Conservation (phyloP, 768 basidiomycete genomes). For the Rhizopogon vinicolor region DNA sequence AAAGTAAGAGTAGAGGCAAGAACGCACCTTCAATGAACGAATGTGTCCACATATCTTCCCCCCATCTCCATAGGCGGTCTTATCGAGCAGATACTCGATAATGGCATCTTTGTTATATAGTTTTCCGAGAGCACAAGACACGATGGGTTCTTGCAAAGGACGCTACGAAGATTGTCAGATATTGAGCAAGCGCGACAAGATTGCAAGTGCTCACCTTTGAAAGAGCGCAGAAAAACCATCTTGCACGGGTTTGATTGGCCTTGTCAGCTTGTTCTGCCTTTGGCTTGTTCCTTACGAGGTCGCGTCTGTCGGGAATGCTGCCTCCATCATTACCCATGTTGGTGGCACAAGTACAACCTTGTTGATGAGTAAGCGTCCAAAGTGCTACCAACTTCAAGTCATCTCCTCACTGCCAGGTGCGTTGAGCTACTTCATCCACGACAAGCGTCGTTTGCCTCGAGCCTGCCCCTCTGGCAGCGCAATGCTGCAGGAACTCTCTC, state of each 20-base stretch:
- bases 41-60: conserved; percentile 92
- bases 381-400: too few relatives aligned
- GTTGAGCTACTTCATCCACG: too few relatives aligned
- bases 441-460: too few relatives aligned
- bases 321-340: conserved; percentile 87
- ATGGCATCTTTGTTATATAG: conserved; percentile 96
- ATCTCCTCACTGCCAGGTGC: too few relatives aligned
- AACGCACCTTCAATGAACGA: conserved; percentile 77
- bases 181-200: neutral
- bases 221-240: conserved; percentile 92
- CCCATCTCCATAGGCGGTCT: conserved; percentile 83
- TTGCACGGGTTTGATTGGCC: conserved; percentile 81
- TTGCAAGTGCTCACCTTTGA: conserved; percentile 68
- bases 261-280: conserved; percentile 91
- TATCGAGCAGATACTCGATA: conserved; percentile 85
- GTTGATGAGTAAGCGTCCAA: neutral
- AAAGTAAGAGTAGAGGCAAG: neutral
- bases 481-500: conserved; percentile 89
- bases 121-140: conserved; percentile 89
- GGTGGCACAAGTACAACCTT: neutral
- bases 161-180: conserved; percentile 40
- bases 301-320: conserved; percentile 81
- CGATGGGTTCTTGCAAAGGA: conserved; percentile 84
- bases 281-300: conserved; percentile 66
- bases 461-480: conserved; percentile 40